A percentile compares a stretch with the other conserved stretches of the same genome.
Evolutionary conservation across 1,284 basidiomycete species (phyloP).

Genomic region (Cryptococcus jaspeensis): DNA sequence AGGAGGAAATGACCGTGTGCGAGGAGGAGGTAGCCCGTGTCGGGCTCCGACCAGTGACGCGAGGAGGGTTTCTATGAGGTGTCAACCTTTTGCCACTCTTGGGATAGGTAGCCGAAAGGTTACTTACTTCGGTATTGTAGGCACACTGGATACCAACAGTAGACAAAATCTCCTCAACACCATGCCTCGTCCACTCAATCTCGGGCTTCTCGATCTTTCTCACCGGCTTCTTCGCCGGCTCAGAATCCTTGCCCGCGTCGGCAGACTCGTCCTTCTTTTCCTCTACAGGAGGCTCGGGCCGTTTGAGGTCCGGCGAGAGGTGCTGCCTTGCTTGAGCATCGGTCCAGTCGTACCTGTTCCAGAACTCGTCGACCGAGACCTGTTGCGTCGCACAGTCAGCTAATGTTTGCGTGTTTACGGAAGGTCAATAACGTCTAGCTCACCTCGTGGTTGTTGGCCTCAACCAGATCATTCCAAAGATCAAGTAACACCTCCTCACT

Average conservation of each 20-base stretch:
- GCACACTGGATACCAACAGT: conserved; percentile 37
- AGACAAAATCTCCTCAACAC: conserved; percentile 35
- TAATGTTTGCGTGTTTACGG: too few species aligned
- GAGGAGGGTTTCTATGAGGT: conserved; percentile 26
- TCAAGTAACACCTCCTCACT: conserved; percentile 30
- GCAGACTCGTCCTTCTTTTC: conserved; percentile 4
- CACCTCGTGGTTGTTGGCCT: conserved; percentile 31
- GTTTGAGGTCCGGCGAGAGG: conserved; percentile 10
- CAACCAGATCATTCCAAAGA: conserved; percentile 40
- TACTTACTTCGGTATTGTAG: conserved; percentile 35
- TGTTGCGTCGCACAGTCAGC: not conserved
- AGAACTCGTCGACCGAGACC: conserved; percentile 30
- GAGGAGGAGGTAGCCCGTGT: conserved; percentile 51
- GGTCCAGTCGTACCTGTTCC: conserved; percentile 37
- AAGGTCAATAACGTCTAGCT: conserved; percentile 3
- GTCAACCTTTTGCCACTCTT: not conserved
- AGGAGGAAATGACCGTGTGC: conserved; percentile 77
- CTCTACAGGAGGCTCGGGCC: conserved; percentile 5
- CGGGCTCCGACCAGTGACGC: conserved; percentile 16
- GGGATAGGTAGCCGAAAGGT: too few species aligned
- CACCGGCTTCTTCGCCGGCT: not conserved
- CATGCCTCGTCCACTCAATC: conserved; percentile 32
- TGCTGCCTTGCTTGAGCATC: conserved; percentile 25
- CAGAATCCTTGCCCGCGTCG: not conserved
- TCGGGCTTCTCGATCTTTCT: not conserved